Evolutionary conservation across 2,329 filamentous ascomycete genomes (phyloP).

Genomic region (Fusarium pseudocircinatum): DNA sequence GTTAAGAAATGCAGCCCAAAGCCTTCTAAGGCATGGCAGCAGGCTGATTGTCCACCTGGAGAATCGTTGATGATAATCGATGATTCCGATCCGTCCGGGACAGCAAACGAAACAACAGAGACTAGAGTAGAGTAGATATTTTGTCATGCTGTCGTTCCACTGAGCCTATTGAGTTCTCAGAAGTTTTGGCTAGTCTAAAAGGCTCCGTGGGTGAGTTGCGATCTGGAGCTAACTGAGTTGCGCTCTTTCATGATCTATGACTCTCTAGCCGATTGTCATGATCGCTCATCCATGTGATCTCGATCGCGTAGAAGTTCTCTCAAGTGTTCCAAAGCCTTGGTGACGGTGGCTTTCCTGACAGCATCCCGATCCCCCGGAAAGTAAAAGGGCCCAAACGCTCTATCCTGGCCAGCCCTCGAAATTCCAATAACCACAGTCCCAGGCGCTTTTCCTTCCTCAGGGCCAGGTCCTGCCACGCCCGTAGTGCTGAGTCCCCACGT

Average conservation of each 20-base stretch:
- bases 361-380: constrained; percentile 20
- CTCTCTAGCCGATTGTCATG: background rate
- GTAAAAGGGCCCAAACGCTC: constrained; percentile 23
- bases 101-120: no score
- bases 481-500: constrained; percentile 37
- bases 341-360: constrained; percentile 5
- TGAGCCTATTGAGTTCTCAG: no score
- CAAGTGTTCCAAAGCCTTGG: constrained; percentile 11
- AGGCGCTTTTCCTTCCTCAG: constrained; percentile 24
- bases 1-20: no score
- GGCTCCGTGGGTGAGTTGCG: accelerated
- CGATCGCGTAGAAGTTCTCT: background rate
- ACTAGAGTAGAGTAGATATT: no score
- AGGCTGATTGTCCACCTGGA: no score
- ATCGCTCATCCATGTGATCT: background rate
- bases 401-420: background rate
- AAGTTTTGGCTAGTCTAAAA: background rate
- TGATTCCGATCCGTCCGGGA: no score
- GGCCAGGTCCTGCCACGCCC: constrained; percentile 17
- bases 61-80: no score
- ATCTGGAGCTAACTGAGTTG: no score
- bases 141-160: no score
- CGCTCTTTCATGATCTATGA: background rate
- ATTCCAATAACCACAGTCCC: constrained; percentile 35
- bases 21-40: no score